Percentiles rank a stretch among this genome's conserved stretches.
These are phyloP conservation scores for Aschersonia sp. DNA, from an alignment of 2,329 filamentous ascomycete species.

Conservation along the genomic window DNA sequence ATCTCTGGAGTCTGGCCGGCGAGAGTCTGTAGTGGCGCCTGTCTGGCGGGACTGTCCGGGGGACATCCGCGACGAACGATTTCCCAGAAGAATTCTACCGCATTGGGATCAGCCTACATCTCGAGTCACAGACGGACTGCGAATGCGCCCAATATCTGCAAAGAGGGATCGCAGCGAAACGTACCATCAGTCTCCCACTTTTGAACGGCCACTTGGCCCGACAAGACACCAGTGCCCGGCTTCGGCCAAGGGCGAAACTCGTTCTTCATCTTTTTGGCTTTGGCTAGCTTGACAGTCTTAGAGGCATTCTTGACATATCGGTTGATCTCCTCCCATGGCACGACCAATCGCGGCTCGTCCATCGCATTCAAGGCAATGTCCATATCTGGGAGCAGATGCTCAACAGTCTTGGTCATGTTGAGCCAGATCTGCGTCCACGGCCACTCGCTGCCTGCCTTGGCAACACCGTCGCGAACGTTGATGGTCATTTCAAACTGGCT, in stretches of 20 bases:
- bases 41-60: slow-evolving; percentile 45
- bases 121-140: no score
- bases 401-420: slow-evolving; percentile 35
- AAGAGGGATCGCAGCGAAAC: slow-evolving; percentile 6
- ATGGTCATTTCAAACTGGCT: slow-evolving; percentile 46
- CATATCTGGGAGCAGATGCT: slow-evolving; percentile 47
- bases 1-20: slow-evolving; percentile 31
- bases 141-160: no score
- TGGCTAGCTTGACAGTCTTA: slow-evolving; percentile 27
- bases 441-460: slow-evolving; percentile 36
- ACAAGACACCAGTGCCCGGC: slow-evolving; percentile 19
- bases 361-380: slow-evolving; percentile 52
- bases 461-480: slow-evolving; percentile 36
- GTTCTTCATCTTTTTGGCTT: slow-evolving; percentile 27
- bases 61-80: slow-evolving; percentile 45
- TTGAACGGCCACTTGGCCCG: slow-evolving; percentile 22
- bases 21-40: slow-evolving; percentile 24
- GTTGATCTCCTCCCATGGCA: slow-evolving; percentile 47
- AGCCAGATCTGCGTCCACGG: slow-evolving; percentile 45
- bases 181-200: slow-evolving; percentile 37
- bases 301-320: slow-evolving; percentile 37
- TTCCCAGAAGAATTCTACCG: slow-evolving; percentile 37
- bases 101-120: background rate
- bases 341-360: slow-evolving; percentile 51
- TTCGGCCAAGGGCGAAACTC: slow-evolving; percentile 27